phyloP scores from a whole-genome alignment of 352 stramenopile genomes.

The Phytopythium chamaehyphon region DNA sequence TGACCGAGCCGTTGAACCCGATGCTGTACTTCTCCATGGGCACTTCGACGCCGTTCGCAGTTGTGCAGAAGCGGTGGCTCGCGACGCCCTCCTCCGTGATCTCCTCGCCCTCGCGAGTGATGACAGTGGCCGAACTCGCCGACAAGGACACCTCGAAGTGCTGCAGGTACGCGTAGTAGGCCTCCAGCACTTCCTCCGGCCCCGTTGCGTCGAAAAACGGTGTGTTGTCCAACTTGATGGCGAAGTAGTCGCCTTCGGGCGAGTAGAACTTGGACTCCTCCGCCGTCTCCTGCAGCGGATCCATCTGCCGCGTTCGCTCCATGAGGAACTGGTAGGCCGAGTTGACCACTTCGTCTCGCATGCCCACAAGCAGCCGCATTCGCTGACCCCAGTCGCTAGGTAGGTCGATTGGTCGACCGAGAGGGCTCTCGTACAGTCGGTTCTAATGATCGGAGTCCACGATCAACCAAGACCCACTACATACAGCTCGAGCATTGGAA shows the following conservation, averaged over 20 bases:
- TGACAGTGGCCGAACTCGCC: conserved; percentile 29
- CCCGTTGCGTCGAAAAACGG: conserved; percentile 20
- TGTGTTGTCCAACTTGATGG: conserved; percentile 22
- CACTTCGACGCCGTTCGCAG: conserved; percentile 15
- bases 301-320: conserved; percentile 19
- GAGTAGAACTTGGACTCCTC: conserved; percentile 33
- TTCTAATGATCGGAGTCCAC: conserved; percentile 20
- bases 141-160: conserved; percentile 45
- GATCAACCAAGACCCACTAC: no score
- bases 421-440: conserved; percentile 24
- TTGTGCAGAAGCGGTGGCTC: conserved; percentile 41
- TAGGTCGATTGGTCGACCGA: conserved; percentile 30
- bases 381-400: conserved; percentile 16
- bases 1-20: conserved; percentile 22
- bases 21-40: conserved; percentile 30
- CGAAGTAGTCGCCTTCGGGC: conserved; percentile 23
- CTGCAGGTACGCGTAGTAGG: conserved; percentile 21
- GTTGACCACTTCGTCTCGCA: conserved; percentile 19
- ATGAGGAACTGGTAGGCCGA: conserved; percentile 21
- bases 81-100: conserved; percentile 29
- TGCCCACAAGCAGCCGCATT: conserved; percentile 16
- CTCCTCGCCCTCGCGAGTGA: conserved; percentile 39
- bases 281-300: conserved; percentile 20
- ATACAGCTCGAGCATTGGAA: not conserved
- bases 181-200: conserved; percentile 28